Evolutionary conservation across 2,329 filamentous ascomycete species (phyloP).

Genomic region (Thielaviopsis ethacetica): DNA sequence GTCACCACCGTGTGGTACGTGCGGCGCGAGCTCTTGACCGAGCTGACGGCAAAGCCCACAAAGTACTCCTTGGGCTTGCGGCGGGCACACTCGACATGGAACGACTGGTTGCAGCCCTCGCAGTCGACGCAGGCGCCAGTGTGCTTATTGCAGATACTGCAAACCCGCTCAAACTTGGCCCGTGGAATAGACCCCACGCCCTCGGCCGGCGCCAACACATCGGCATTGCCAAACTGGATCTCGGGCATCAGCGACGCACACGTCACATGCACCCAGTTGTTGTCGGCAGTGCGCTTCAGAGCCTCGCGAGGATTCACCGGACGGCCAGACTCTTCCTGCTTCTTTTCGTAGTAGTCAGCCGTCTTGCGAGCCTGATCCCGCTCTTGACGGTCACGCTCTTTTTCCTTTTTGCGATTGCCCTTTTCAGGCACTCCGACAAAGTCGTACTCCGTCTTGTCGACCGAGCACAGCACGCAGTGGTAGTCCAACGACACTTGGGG

Average conservation of each 20-base stretch:
- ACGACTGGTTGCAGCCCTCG: constrained; percentile 50
- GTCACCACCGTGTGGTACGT: constrained; percentile 68
- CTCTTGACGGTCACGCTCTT: constrained; percentile 72
- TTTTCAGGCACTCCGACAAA: constrained; percentile 58
- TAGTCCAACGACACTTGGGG: constrained; percentile 89
- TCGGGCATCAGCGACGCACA: constrained; percentile 88
- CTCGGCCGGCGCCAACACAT: constrained; percentile 70
- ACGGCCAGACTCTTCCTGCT: constrained; percentile 69
- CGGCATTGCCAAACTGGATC: constrained; percentile 78
- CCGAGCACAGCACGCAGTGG: constrained; percentile 80
- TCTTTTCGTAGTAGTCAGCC: constrained; percentile 66
- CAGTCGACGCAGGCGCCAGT: constrained; percentile 72
- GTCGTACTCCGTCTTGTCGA: constrained; percentile 66
- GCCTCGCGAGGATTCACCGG: constrained; percentile 76
- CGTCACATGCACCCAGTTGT: constrained; percentile 95
- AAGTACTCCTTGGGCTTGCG: constrained; percentile 51
- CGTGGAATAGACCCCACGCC: constrained; percentile 71
- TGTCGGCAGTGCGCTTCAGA: constrained; percentile 82
- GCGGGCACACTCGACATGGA: constrained; percentile 84
- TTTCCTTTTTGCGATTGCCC: constrained; percentile 59
- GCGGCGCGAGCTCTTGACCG: constrained; percentile 74
- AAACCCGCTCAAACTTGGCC: constrained; percentile 57
- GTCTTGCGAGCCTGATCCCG: constrained; percentile 67
- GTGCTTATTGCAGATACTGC: constrained; percentile 66
- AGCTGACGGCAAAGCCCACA: constrained; percentile 79